A percentile compares a stretch with the other conserved stretches of the same genome.
Conservation (phyloP, 2,329 filamentous ascomycete genomes). For the Chaetomium sp. region DNA sequence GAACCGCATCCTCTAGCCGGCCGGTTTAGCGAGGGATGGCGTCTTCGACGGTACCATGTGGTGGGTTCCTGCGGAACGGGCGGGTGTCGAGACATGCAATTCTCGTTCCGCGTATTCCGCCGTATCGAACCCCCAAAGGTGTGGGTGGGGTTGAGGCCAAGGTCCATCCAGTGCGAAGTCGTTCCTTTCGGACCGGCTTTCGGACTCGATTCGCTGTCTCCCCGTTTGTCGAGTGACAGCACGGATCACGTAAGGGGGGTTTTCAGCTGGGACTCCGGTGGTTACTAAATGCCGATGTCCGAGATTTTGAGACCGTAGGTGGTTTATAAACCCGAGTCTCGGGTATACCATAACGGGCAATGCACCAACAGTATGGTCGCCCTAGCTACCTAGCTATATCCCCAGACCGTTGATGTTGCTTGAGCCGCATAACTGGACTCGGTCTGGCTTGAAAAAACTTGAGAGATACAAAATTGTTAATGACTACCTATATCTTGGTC, state of each 20-base stretch:
- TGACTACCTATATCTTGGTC: too few species aligned
- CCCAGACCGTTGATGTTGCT: too few species aligned
- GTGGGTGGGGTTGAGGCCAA: background rate
- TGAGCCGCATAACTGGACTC: too few species aligned
- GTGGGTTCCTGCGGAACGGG: background rate
- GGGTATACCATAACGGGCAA: background rate
- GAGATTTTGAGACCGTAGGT: background rate
- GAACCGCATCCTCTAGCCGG: background rate
- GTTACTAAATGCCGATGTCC: slow-evolving; percentile 4
- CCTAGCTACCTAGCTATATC: too few species aligned
- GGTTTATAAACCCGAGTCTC: background rate
- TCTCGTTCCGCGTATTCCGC: background rate
- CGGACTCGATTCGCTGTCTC: slow-evolving; percentile 8
- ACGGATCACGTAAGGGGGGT: slow-evolving; percentile 3
- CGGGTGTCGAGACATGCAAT: background rate
- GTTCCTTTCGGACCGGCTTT: slow-evolving; percentile 3
- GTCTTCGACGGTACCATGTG: background rate
- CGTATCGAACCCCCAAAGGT: background rate
- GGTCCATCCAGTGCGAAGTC: background rate
- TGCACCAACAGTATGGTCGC: too few species aligned
- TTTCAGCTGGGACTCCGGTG: background rate
- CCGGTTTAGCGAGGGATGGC: background rate
- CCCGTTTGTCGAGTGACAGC: background rate
- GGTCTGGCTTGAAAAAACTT: too few species aligned
- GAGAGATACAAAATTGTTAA: too few species aligned